These are phyloP conservation scores for Saccharum officinarum DNA, from an alignment of 176 grass and related monocot genomes.

Conservation along the genomic window DNA sequence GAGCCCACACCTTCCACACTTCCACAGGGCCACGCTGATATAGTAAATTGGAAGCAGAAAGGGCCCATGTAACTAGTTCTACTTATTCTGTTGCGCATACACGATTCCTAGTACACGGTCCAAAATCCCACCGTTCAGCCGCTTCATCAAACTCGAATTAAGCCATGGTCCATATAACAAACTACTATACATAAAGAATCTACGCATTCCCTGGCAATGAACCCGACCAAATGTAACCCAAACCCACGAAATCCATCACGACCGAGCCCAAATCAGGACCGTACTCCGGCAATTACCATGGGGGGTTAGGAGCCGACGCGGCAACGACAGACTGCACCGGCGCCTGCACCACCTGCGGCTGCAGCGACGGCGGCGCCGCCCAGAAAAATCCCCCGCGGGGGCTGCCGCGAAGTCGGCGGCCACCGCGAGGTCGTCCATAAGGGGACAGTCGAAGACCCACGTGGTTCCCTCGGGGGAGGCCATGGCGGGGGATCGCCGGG, in stretches of 20 bases:
- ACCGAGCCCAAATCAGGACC: slow-evolving; percentile 6
- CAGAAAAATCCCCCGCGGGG: slow-evolving; percentile 55
- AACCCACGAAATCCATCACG: neutral
- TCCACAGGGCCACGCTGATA: neutral
- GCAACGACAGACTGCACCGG: slow-evolving; percentile 18
- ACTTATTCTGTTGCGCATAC: neutral
- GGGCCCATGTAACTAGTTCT: neutral
- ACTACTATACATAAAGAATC: neutral
- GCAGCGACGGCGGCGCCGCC: slow-evolving; percentile 31
- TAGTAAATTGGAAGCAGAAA: neutral
- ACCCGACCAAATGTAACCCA: slow-evolving; percentile 12
- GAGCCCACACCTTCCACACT: neutral
- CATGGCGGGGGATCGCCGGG: slow-evolving; percentile 41
- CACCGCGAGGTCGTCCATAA: slow-evolving; percentile 67
- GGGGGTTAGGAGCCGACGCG: neutral
- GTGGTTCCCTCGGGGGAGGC: slow-evolving; percentile 62
- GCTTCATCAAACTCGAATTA: neutral
- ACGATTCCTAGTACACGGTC: slow-evolving; percentile 2
- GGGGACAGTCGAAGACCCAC: slow-evolving; percentile 80
- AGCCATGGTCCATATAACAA: neutral
- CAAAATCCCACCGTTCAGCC: neutral
- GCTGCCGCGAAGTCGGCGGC: slow-evolving; percentile 41
- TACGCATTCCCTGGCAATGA: neutral
- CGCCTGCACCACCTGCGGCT: slow-evolving; percentile 10
- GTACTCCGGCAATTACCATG: slow-evolving; percentile 14